phyloP scores from a whole-genome alignment of 768 basidiomycete genomes.

The Grammothele lineata region DNA sequence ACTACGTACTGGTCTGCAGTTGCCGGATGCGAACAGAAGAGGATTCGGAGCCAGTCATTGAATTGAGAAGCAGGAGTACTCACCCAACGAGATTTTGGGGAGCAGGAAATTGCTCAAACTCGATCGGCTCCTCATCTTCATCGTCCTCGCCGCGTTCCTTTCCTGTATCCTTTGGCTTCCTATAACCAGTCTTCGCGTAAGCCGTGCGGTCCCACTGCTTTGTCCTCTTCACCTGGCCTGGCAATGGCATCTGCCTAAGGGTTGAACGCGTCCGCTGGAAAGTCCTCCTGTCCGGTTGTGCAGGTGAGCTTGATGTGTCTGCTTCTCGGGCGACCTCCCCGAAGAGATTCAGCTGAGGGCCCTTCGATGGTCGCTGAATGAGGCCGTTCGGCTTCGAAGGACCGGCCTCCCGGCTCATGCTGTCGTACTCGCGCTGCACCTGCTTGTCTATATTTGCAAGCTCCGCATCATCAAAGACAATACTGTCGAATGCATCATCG shows the following conservation, averaged over 20 bases:
- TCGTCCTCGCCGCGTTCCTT: slow-evolving; percentile 41
- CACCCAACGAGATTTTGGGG: slow-evolving; percentile 41
- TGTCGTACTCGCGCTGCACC: slow-evolving; percentile 43
- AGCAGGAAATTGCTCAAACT: slow-evolving; percentile 83
- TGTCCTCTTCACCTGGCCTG: slow-evolving; percentile 38
- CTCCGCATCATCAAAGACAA: slow-evolving; percentile 45
- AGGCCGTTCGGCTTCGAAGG: slow-evolving; percentile 20
- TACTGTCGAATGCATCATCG: slow-evolving; percentile 36
- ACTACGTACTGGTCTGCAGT: slow-evolving; percentile 8
- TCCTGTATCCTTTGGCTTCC: slow-evolving; percentile 46
- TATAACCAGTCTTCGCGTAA: slow-evolving; percentile 78
- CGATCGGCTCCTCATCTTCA: slow-evolving; percentile 54
- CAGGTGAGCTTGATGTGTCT: slow-evolving; percentile 22
- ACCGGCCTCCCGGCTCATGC: slow-evolving; percentile 33
- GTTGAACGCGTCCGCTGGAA: slow-evolving; percentile 40
- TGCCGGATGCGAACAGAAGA: no score
- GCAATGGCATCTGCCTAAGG: slow-evolving; percentile 16
- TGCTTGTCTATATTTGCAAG: slow-evolving; percentile 48
- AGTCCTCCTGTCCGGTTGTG: slow-evolving; percentile 23
- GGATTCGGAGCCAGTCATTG: no score
- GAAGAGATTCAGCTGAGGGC: slow-evolving; percentile 62
- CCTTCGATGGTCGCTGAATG: slow-evolving; percentile 23
- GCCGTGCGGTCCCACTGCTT: slow-evolving; percentile 92
- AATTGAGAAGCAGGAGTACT: no score
- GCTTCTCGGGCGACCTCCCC: slow-evolving; percentile 48